Percentiles rank a stretch among this genome's conserved stretches.
phyloP scores from a whole-genome alignment of 2,329 filamentous ascomycete genomes.

The Endoconidiophora polonica region DNA sequence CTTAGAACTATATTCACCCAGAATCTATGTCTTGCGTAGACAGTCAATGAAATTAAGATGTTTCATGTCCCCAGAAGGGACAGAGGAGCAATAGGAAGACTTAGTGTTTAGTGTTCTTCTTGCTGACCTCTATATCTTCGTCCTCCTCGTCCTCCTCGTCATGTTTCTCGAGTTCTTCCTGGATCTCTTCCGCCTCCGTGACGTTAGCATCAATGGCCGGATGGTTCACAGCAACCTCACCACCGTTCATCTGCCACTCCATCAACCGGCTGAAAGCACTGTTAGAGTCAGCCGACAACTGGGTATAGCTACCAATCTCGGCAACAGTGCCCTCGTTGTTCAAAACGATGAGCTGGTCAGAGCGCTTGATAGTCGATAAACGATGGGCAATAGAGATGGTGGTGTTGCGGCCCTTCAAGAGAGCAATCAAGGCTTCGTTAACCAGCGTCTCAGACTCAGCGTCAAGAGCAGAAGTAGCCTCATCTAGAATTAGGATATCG shows the following conservation, averaged over 20 bases:
- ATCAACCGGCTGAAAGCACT: slow-evolving; percentile 91
- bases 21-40: too few species aligned
- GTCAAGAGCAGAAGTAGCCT: slow-evolving; percentile 88
- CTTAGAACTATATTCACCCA: too few species aligned
- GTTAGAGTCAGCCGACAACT: slow-evolving; percentile 53
- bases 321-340: slow-evolving; percentile 75
- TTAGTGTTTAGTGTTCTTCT: slow-evolving; percentile 4
- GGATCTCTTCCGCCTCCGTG: slow-evolving; percentile 35
- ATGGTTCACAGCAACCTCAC: slow-evolving; percentile 33
- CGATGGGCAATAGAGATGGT: slow-evolving; percentile 96
- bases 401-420: slow-evolving; percentile 77
- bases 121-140: slow-evolving; percentile 17
- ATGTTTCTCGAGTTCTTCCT: slow-evolving; percentile 29
- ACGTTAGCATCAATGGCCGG: slow-evolving; percentile 23
- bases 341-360: slow-evolving; percentile 85
- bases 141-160: slow-evolving; percentile 21
- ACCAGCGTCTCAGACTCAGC: slow-evolving; percentile 95
- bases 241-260: slow-evolving; percentile 96
- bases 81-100: background rate
- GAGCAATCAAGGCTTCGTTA: slow-evolving; percentile 67
- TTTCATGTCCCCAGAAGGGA: background rate
- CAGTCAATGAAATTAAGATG: too few species aligned
- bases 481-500: slow-evolving; percentile 90
- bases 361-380: slow-evolving; percentile 88
- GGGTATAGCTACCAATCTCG: slow-evolving; percentile 70